Evolutionary conservation across 768 basidiomycete genomes (phyloP).

Genomic region (Tylopilus cervinicoccineus): DNA sequence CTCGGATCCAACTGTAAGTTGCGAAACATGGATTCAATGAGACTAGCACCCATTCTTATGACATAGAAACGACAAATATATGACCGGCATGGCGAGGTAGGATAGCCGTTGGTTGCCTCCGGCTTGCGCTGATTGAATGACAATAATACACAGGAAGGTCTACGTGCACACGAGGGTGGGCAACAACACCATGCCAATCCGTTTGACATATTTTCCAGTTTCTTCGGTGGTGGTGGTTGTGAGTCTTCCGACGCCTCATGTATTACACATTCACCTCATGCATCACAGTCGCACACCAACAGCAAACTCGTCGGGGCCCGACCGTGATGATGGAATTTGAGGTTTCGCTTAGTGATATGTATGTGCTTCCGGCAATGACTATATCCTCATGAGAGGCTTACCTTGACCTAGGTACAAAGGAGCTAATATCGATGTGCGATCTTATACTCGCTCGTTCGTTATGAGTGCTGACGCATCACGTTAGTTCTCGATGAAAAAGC

Average conservation of each 20-base stretch:
- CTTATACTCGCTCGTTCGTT: background rate
- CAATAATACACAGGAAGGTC: constrained; percentile 59
- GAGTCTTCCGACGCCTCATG: constrained; percentile 26
- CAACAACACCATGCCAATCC: constrained; percentile 74
- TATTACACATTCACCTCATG: background rate
- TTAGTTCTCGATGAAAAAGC: constrained; percentile 90
- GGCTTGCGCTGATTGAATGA: constrained; percentile 5
- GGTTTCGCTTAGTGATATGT: constrained; percentile 83
- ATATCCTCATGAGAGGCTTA: constrained; percentile 1
- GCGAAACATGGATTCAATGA: background rate
- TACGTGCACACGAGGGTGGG: constrained; percentile 90
- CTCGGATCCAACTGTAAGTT: constrained; percentile 71
- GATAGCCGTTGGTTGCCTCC: constrained; percentile 7
- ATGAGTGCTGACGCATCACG: constrained; percentile 1
- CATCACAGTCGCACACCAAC: constrained; percentile 32
- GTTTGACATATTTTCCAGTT: constrained; percentile 90
- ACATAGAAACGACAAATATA: constrained; percentile 87
- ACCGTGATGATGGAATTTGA: constrained; percentile 80
- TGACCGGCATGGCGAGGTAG: constrained; percentile 87
- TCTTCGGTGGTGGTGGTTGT: constrained; percentile 87
- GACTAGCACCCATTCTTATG: background rate
- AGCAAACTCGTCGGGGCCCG: constrained; percentile 71
- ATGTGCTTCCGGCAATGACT: constrained; percentile 22
- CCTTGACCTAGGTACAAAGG: constrained; percentile 65
- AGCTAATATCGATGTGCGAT: constrained; percentile 71